A percentile compares a stretch with the other conserved stretches of the same genome.
Conservation (phyloP, 495 filamentous ascomycete genomes). For the Aspergillus saccharolyticus region DNA sequence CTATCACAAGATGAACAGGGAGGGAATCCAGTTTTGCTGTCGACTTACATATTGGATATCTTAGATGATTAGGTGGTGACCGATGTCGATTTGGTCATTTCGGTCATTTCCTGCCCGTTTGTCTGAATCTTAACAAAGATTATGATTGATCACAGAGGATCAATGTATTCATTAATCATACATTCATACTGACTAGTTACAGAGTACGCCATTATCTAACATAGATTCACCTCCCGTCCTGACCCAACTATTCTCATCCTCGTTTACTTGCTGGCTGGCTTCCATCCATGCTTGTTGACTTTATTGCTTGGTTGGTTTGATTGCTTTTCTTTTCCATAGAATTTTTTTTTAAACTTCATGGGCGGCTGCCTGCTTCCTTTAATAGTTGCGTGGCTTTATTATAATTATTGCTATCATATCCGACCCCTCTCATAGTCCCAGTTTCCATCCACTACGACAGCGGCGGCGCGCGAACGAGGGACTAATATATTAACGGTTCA, state of each 20-base stretch:
- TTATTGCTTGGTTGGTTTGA: background rate
- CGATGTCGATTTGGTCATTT: too few relatives aligned
- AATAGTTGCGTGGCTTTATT: background rate
- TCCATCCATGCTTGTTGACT: background rate
- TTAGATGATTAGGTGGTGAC: too few relatives aligned
- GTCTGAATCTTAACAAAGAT: too few relatives aligned
- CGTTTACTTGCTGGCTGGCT: background rate
- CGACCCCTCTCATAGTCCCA: background rate
- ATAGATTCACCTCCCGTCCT: background rate
- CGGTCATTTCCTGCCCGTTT: too few relatives aligned
- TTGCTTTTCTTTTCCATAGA: background rate
- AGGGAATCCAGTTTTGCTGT: conserved; percentile 6
- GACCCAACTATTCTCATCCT: too few relatives aligned
- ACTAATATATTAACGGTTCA: background rate
- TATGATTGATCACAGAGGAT: background rate
- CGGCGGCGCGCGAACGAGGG: background rate
- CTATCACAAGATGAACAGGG: background rate
- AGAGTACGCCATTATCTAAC: too few relatives aligned
- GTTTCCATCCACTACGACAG: background rate
- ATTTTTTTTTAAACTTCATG: too few relatives aligned
- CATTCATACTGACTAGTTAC: too few relatives aligned
- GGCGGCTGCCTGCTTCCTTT: background rate
- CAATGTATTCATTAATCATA: background rate
- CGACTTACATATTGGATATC: too few relatives aligned
- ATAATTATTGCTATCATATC: background rate